Percentiles rank a stretch among this genome's conserved stretches.
Conservation (phyloP, 148 eudicot species). For the Dysphania ambrosioides region DNA sequence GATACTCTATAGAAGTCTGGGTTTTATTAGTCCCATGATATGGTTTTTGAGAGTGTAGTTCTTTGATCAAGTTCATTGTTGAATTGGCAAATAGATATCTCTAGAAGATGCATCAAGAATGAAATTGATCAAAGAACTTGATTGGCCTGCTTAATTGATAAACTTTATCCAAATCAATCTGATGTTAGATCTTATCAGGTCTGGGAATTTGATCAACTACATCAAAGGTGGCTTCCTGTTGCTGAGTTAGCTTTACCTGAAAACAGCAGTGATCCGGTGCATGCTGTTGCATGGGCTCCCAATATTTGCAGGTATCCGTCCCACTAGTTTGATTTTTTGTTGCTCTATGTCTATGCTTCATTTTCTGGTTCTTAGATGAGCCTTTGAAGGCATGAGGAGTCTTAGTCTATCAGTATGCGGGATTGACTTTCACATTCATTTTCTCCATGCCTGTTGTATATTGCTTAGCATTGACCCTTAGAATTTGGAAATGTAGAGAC, state of each 20-base stretch:
- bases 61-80: too few relatives aligned
- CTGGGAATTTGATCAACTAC: conserved; percentile 95
- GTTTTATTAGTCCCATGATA: too few relatives aligned
- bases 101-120: too few relatives aligned
- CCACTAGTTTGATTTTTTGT: background rate
- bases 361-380: background rate
- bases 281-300: conserved; percentile 94
- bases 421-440: background rate
- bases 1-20: background rate
- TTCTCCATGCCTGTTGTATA: background rate
- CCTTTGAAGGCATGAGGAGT: background rate
- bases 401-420: background rate
- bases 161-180: conserved; percentile 28
- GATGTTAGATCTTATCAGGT: conserved; percentile 48
- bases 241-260: conserved; percentile 75
- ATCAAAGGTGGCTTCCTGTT: conserved; percentile 99
- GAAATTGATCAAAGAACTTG: background rate
- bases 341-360: background rate
- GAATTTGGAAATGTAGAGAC: background rate
- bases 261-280: conserved; percentile 63
- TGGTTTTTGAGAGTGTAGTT: background rate
- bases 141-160: conserved; percentile 14
- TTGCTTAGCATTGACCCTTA: background rate
- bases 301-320: conserved; percentile 79
- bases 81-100: too few relatives aligned